phyloP scores from a whole-genome alignment of 352 stramenopile genomes.

The Blastocystis hominis region DNA sequence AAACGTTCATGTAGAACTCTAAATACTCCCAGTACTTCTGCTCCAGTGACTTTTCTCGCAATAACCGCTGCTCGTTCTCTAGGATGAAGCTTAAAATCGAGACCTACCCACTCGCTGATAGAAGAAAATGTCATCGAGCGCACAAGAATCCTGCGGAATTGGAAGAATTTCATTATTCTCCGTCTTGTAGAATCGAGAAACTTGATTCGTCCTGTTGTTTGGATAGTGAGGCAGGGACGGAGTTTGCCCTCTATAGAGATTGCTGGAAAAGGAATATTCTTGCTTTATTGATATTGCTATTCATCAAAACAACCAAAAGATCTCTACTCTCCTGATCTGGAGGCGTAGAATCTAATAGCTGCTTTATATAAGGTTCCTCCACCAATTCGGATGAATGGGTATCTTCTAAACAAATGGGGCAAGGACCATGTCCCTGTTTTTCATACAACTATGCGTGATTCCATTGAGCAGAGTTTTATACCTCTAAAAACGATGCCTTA shows the following conservation, averaged over 20 bases:
- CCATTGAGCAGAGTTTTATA: not conserved
- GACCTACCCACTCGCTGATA: not conserved
- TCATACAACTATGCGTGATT: not conserved
- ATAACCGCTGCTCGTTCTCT: not conserved
- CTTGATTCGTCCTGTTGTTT: not conserved
- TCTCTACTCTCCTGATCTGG: not conserved
- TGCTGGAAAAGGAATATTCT: not conserved
- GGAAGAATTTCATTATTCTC: not conserved
- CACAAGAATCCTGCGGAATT: not conserved
- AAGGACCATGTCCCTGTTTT: not conserved
- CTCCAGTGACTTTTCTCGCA: not conserved
- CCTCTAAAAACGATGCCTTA: not conserved
- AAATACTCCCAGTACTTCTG: conserved; percentile 38
- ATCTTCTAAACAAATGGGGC: not conserved
- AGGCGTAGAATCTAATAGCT: not conserved
- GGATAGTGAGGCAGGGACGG: not conserved
- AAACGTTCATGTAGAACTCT: not conserved
- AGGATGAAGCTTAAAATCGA: no score
- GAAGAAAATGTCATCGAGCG: not conserved
- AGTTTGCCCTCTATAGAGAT: not conserved
- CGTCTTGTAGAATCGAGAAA: conserved; percentile 3
- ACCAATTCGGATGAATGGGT: not conserved
- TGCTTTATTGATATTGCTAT: conserved; percentile 9
- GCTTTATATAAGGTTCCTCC: not conserved
- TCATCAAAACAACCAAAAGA: not conserved